Evolutionary conservation across 2,329 filamentous ascomycete species (phyloP), one percentile per base, ranked within the genome.

Genomic region (Aureobasidium lini): DNA sequence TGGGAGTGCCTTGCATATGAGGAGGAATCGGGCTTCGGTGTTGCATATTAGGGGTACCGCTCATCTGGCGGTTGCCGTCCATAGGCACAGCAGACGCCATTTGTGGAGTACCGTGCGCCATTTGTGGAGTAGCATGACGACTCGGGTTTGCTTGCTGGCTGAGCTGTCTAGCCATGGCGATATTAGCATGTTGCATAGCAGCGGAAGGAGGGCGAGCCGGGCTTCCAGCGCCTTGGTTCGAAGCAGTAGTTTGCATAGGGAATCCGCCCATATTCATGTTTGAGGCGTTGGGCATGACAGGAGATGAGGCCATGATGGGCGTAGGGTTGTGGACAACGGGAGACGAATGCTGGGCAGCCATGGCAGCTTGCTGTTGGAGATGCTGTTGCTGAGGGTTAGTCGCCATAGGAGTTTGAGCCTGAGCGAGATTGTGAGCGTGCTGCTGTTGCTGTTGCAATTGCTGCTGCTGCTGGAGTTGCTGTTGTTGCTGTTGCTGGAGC

Each of bases 161-260:
- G 53, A 66, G 61, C 49, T 74, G 71, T 56, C 72, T 64, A 11
- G 66, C 68, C 72, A 75, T 75, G 6, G 62, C 63, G 15, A 69
- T 64, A 36, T 65, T 64, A 10, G 66, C 64, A 52, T 71, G 68
- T 49, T 69, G 69, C 64, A 71, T 84, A 3, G 84, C 83, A 5
- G 85, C 84, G 15, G 86, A 89, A 0, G 85, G 76, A 15, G 87
- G 85, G 46, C 86, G 78, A 16, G 84, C 77, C 29, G 87, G 87
- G 66, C 86, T 89, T 18, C 72, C 73, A 54, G 78, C 83, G 18
- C 84, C 85, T 78, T 88, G 85, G 65, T 80, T 86, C 1, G 86
- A 88, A 50, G 81, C 83, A 31, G 83, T 84, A 37, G 80, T 79
- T 62, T 86, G 70, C 77, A 79, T 79, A 4, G 76, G 73, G 40